Evolutionary conservation across 192 early-diverging fungal genomes (phyloP).

Genomic region (Coemansia sp.): DNA sequence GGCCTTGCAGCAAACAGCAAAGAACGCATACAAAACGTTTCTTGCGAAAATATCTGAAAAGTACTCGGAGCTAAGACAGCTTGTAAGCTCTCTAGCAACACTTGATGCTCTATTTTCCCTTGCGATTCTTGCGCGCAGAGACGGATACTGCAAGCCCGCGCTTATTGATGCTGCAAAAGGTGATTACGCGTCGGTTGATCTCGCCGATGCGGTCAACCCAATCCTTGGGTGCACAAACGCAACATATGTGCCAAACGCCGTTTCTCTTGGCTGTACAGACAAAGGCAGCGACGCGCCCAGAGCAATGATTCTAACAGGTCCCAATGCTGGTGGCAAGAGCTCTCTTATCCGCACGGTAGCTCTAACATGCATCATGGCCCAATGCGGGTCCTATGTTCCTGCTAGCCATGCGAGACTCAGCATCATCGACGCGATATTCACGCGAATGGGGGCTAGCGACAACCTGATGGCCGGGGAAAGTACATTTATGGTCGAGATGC

Average conservation of each 20-base stretch:
- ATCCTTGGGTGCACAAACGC: conserved; percentile 28
- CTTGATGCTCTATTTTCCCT: conserved; percentile 64
- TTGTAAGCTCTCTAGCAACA: conserved; percentile 64
- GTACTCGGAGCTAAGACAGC: conserved; percentile 61
- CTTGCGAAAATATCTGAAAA: conserved; percentile 57
- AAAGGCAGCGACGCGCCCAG: conserved; percentile 17
- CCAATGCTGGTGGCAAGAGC: conserved; percentile 98
- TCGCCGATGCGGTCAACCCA: conserved; percentile 86
- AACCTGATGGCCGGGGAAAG: conserved; percentile 89
- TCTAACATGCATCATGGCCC: conserved; percentile 91
- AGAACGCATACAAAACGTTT: conserved; percentile 66
- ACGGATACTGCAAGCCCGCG: conserved; percentile 87
- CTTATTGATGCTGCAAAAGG: conserved; percentile 54
- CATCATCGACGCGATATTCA: conserved; percentile 90
- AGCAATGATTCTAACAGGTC: conserved; percentile 90
- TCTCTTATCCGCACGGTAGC: conserved; percentile 92
- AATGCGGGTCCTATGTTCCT: conserved; percentile 91
- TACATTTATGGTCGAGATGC: conserved; percentile 96
- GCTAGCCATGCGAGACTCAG: conserved; percentile 70
- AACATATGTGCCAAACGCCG: conserved; percentile 90
- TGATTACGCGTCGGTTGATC: conserved; percentile 64
- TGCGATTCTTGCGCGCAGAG: conserved; percentile 75
- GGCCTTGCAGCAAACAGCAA: conserved; percentile 63
- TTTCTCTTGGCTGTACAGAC: conserved; percentile 61
- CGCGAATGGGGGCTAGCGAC: conserved; percentile 96